Percentiles rank a stretch among this genome's conserved stretches.
Conservation (phyloP, 768 basidiomycete genomes). For the Amanita phalloides region DNA sequence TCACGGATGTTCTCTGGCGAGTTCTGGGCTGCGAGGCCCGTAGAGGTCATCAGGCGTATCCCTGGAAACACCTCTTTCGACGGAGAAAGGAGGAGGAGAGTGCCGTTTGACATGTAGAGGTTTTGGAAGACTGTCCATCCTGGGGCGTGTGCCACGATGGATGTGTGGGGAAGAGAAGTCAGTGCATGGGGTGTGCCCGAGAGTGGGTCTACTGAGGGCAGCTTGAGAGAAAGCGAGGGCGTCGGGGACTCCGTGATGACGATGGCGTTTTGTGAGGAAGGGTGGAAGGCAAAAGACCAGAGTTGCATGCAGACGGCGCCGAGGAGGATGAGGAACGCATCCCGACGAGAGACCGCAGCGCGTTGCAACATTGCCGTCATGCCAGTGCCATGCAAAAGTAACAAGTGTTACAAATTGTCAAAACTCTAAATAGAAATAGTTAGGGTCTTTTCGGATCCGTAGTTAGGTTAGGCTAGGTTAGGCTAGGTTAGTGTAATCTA, state of each 20-base stretch:
- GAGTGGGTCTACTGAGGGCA: neutral
- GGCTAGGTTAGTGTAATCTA: no score
- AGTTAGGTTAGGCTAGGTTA: no score
- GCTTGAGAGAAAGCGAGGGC: neutral
- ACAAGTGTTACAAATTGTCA: no score
- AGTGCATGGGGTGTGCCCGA: constrained; percentile 2
- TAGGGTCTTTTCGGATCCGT: no score
- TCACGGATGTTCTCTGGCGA: constrained; percentile 53
- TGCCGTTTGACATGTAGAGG: constrained; percentile 79
- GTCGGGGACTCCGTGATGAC: neutral
- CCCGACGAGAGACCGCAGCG: constrained; percentile 37
- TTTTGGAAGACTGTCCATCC: constrained; percentile 84
- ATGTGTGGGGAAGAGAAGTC: constrained; percentile 36
- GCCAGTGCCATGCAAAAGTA: no score
- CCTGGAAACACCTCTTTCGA: constrained; percentile 22
- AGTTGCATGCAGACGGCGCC: constrained; percentile 49
- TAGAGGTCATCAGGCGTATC: constrained; percentile 52
- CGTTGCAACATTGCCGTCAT: constrained; percentile 22
- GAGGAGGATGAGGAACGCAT: constrained; percentile 47
- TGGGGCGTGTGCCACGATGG: constrained; percentile 53
- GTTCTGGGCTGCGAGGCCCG: constrained; percentile 44
- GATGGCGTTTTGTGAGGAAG: constrained; percentile 10
- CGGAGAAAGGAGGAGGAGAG: constrained; percentile 56
- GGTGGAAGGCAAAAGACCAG: constrained; percentile 28
- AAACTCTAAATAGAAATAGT: no score